phyloP scores from a whole-genome alignment of 768 basidiomycete genomes.

The Saitozyma podzolica region DNA sequence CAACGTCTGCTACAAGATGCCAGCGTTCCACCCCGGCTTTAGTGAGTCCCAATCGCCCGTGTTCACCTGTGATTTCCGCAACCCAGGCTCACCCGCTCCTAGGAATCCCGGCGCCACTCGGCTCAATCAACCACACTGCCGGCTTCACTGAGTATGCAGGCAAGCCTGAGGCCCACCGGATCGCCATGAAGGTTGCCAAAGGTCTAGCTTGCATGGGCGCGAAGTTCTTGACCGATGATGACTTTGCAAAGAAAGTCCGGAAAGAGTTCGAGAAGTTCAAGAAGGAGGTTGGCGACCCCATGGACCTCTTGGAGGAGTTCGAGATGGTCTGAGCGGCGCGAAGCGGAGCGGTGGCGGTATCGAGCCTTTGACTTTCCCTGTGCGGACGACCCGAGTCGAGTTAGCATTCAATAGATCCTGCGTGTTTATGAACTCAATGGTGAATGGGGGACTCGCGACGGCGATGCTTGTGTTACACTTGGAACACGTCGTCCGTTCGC shows the following conservation, averaged over 20 bases:
- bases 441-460: no score
- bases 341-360: no score
- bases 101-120: conserved; percentile 4
- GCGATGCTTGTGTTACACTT: no score
- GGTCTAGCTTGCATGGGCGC: conserved; percentile 12
- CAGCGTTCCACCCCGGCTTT: conserved; percentile 3
- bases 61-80: no score
- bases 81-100: not conserved
- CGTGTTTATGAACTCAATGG: no score
- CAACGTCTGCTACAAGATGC: conserved; percentile 6
- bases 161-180: conserved; percentile 10
- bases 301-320: not conserved
- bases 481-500: no score
- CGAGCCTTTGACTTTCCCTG: no score
- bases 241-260: conserved; percentile 22
- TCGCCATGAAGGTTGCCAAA: conserved; percentile 15
- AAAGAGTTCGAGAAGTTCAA: conserved; percentile 29
- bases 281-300: conserved; percentile 9
- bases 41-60: conserved; percentile 10
- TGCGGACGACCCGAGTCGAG: no score
- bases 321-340: no score
- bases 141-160: conserved; percentile 2
- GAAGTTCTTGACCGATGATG: conserved; percentile 23
- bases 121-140: conserved; percentile 7
- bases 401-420: no score